A percentile compares a stretch with the other conserved stretches of the same genome.
phyloP scores from a whole-genome alignment of 2,329 filamentous ascomycete species.

The Rutstroemia sp. region DNA sequence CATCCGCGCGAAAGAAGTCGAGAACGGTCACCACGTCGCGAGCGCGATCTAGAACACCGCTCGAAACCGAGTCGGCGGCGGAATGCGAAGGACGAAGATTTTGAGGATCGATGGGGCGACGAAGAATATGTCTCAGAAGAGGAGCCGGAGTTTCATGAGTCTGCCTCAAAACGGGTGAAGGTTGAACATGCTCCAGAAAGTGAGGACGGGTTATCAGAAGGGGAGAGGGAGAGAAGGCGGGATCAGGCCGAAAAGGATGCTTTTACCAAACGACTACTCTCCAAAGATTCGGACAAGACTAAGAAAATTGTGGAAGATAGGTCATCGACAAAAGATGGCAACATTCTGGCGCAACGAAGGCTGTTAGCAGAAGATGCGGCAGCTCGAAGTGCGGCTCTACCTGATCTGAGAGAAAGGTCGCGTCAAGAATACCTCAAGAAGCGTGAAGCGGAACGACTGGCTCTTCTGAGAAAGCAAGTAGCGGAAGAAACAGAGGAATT shows the following conservation, averaged over 20 bases:
- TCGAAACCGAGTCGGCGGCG: conserved; percentile 44
- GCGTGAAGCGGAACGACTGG: conserved; percentile 76
- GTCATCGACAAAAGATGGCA: conserved; percentile 45
- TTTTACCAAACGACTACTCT: conserved; percentile 67
- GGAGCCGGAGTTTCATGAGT: conserved; percentile 56
- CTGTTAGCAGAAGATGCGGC: conserved; percentile 60
- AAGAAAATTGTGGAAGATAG: conserved; percentile 61
- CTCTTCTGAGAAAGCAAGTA: conserved; percentile 83
- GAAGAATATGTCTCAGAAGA: conserved; percentile 53
- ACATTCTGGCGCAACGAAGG: conserved; percentile 51
- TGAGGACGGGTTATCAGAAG: conserved; percentile 50
- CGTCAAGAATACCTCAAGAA: conserved; percentile 93
- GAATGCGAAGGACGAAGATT: conserved; percentile 49
- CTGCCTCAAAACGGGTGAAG: conserved; percentile 64
- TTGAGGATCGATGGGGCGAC: conserved; percentile 77
- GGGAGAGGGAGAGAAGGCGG: conserved; percentile 51
- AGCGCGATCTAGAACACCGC: conserved; percentile 32
- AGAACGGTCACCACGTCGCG: conserved; percentile 32
- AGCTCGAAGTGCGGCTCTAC: conserved; percentile 63
- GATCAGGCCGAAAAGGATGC: conserved; percentile 72
- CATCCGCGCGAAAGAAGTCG: conserved; percentile 31
- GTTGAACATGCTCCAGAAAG: conserved; percentile 47
- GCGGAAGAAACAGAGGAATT: conserved; percentile 80
- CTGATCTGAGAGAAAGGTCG: conserved; percentile 74
- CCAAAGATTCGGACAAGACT: conserved; percentile 62